Base-by-base conservation (phyloP, 2,329 filamentous ascomycete species). In the Bipolaris victoriae region DNA sequence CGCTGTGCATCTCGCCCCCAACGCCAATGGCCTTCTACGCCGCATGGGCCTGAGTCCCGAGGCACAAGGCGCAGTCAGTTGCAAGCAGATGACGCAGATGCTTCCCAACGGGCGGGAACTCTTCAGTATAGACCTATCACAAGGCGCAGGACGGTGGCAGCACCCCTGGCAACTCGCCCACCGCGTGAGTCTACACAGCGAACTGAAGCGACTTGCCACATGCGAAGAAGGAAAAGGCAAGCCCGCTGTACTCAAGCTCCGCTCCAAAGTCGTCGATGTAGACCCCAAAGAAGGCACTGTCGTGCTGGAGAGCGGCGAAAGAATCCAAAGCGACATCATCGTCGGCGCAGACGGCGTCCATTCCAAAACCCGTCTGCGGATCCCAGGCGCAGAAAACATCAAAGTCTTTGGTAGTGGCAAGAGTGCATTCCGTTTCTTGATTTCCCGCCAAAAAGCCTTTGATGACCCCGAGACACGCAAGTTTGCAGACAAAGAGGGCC, bases 1-100 rank as follows among this genome's bases (percentile, higher is more conserved):
- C 3, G 86, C 86, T 0, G 80, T 89, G n/a, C 85, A 88, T 64
- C 69, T 89, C 4, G 81, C 84, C 0, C 85, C 87, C 0, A 90
- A 89, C 64, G 77, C 81, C 2, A 86, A 87, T 68, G 83, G 84
- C 0, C 71, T 88, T 2, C 74, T 89, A 3, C 71, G 73, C 10
- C 72, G 79, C 31, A 70, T 83, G 47, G 80, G 81, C 0, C 61
- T 83, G 1, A 69, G 73, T 47, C 74, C 78, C 0, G 75, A 78
- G 52, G 68, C 70, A 0, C 76, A 76, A 40, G 79, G 79, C 1
- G 77, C 80, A 1, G 63, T 74, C 52, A 43, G 39, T 5, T 63
- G 60, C 46, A 43, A 39, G 53, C 54, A 71, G 59, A 15, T 76
- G 18, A 76, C 74, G 0, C 79, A 82, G 46, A 80, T 77, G 47